Conservation (phyloP, 1,284 basidiomycete species). For the Ceratobasidium sp. region DNA sequence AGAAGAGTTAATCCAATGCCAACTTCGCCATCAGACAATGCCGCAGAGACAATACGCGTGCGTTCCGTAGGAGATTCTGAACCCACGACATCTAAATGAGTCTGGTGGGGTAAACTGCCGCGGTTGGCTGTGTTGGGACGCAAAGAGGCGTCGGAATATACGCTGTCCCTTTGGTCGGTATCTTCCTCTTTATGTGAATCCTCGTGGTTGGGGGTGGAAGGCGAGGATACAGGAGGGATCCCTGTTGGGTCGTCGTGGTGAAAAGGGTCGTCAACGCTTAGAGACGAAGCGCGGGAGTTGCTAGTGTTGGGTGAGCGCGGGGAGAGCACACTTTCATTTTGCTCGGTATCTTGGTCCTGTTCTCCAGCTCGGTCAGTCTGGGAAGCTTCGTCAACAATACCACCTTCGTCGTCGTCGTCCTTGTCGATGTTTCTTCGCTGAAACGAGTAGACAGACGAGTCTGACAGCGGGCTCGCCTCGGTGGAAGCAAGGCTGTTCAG, state of each 20-base stretch:
- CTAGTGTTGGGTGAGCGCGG: slow-evolving; percentile 17
- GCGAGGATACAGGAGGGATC: not conserved
- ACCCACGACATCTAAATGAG: slow-evolving; percentile 8
- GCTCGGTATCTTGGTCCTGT: slow-evolving; percentile 4
- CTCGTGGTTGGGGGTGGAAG: slow-evolving; percentile 4
- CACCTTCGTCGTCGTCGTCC: not conserved
- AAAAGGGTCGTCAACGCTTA: slow-evolving; percentile 39
- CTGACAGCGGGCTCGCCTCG: slow-evolving; percentile 39
- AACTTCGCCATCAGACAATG: slow-evolving; percentile 68
- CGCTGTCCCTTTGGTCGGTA: slow-evolving; percentile 12
- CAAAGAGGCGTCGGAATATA: slow-evolving; percentile 2
- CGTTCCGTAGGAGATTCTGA: not conserved
- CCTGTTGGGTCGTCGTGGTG: slow-evolving; percentile 36
- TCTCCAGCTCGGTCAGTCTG: not conserved
- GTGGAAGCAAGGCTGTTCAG: slow-evolving; percentile 38
- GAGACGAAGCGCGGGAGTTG: slow-evolving; percentile 36
- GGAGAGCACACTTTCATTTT: not conserved
- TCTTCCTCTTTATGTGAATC: slow-evolving; percentile 1
- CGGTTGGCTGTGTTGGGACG: not conserved
- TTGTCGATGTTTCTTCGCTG: not conserved
- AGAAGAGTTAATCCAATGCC: slow-evolving; percentile 78
- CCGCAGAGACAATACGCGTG: slow-evolving; percentile 32
- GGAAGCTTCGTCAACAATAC: not conserved
- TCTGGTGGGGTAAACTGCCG: no score
- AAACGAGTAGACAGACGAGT: slow-evolving; percentile 34